Base-by-base conservation (phyloP, 306 rosid species). In the Acacia crassicarpa region DNA sequence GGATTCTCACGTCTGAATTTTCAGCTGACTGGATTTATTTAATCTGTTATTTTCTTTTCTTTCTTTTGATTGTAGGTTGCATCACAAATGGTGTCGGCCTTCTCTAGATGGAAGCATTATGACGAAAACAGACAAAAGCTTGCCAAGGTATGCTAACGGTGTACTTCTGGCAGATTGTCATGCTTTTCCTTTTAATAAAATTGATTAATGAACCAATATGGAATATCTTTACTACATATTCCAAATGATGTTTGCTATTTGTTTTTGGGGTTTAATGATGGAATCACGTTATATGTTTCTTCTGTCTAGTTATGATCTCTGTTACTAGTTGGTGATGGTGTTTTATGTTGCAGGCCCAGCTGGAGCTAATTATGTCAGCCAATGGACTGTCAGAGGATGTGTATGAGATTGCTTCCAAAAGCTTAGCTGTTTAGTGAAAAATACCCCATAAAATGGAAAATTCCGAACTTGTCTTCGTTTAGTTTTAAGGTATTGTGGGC, bases 41-140 rank as follows among this genome's bases (percentile, higher is more conserved):
- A 54, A 35, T 70, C 43, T 76, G 44, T 35, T 71, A 9, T 46
- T 48, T 48, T 49, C 62, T 25, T 46, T 48, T 71, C 45, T 56
- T 77, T 67, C 15, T 76, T 66, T 14, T 43, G 22, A 13, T 67
- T 86, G 78, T 80, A 96, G 98, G 98, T 93, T 74, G 98, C 99
- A 38, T 96, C 99, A 16, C 89, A 98, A 79, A 93, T 93, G 99
- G 98, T 96, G 49, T 92, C 99, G 9, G 97, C 97, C 84, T 96
- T 96, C 88, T 93, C 99, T 67, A 90, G 98, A 85, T 96, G 97
- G 94, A 93, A 44, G 86, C 98, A 97, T 6, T 91, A 88, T n/a
- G 99, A 96, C 45, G 95, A 85, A 86, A 72, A 84, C 80, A 87
- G 99, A 67, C 99, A 96, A 86, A 92, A 83, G 9, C 95, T 85